These are phyloP conservation scores for Sporisorium scitamineum DNA, from an alignment of 1,284 basidiomycete genomes.

Conservation along the genomic window DNA sequence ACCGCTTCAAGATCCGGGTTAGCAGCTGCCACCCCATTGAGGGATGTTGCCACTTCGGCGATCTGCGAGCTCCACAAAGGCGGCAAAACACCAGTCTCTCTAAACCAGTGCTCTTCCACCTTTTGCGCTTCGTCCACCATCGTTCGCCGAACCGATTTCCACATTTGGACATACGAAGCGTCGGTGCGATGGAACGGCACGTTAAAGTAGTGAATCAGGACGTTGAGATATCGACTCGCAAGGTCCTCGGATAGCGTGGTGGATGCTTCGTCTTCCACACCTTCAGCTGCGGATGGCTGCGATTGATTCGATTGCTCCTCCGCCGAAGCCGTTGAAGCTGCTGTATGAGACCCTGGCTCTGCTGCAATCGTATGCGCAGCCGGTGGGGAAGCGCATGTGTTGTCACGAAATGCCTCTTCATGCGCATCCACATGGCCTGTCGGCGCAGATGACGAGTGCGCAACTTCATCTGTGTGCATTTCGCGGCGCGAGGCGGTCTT, in stretches of 20 bases:
- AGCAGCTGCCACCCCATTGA: background rate
- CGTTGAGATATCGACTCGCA: slow-evolving; percentile 44
- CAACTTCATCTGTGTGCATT: slow-evolving; percentile 16
- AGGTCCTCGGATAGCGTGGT: slow-evolving; percentile 34
- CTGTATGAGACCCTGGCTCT: background rate
- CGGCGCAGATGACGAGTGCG: background rate
- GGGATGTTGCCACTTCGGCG: background rate
- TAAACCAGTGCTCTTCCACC: slow-evolving; percentile 48
- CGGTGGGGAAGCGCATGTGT: background rate
- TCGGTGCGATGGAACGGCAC: slow-evolving; percentile 25
- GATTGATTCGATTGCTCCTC: slow-evolving; percentile 1
- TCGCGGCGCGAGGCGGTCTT: background rate
- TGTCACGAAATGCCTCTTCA: background rate
- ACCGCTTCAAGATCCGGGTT: too few species aligned
- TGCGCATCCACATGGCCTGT: background rate
- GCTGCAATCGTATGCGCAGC: background rate
- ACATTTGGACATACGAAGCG: slow-evolving; percentile 31
- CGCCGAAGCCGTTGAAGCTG: background rate
- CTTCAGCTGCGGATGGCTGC: slow-evolving; percentile 5
- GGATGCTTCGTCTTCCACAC: slow-evolving; percentile 12
- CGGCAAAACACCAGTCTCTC: slow-evolving; percentile 33
- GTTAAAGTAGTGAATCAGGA: slow-evolving; percentile 47
- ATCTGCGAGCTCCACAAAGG: slow-evolving; percentile 29
- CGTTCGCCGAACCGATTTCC: slow-evolving; percentile 20
- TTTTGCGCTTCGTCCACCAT: slow-evolving; percentile 35